Conservation (phyloP, 805 yeast genomes). For the Barnettozyma sucrosica region DNA sequence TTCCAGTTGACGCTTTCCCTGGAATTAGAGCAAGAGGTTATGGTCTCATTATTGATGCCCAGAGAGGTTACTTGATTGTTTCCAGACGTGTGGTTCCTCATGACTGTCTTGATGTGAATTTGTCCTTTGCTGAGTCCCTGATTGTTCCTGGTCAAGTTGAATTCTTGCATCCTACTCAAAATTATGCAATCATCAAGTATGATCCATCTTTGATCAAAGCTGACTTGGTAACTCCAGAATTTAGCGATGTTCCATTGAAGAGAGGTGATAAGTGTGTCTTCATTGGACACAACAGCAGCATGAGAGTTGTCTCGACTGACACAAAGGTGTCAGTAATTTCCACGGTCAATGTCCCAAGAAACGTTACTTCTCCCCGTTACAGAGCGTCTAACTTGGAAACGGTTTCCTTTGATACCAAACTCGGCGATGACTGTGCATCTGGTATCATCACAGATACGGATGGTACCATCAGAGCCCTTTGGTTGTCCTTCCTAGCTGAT, state of each 20-base stretch:
- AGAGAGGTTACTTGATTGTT: conserved; percentile 70
- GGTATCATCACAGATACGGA: conserved; percentile 74
- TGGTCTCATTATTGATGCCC: conserved; percentile 80
- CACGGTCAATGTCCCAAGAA: conserved; percentile 66
- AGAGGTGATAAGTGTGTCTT: conserved; percentile 77
- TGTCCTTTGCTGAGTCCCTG: conserved; percentile 82
- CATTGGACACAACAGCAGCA: conserved; percentile 70
- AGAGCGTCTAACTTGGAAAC: conserved; percentile 82
- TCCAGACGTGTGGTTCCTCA: conserved; percentile 80
- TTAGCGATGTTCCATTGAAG: conserved; percentile 48
- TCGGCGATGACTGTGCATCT: conserved; percentile 68
- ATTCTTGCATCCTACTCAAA: conserved; percentile 82
- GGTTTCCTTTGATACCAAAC: conserved; percentile 63
- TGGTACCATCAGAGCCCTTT: conserved; percentile 77
- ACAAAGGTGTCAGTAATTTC: conserved; percentile 75
- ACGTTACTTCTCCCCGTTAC: conserved; percentile 67
- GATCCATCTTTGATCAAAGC: conserved; percentile 73
- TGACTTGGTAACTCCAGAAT: conserved; percentile 61
- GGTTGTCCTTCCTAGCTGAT: conserved; percentile 83
- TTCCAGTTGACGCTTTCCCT: conserved; percentile 72
- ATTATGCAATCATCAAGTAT: conserved; percentile 77
- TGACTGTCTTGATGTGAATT: conserved; percentile 61
- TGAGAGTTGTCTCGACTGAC: conserved; percentile 65
- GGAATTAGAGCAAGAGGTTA: conserved; percentile 55
- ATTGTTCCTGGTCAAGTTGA: conserved; percentile 75